Evolutionary conservation across 202 grass and related monocot genomes (phyloP), one percentile per base, ranked within the genome.

Genomic region (Schoenoplectus triqueter): DNA sequence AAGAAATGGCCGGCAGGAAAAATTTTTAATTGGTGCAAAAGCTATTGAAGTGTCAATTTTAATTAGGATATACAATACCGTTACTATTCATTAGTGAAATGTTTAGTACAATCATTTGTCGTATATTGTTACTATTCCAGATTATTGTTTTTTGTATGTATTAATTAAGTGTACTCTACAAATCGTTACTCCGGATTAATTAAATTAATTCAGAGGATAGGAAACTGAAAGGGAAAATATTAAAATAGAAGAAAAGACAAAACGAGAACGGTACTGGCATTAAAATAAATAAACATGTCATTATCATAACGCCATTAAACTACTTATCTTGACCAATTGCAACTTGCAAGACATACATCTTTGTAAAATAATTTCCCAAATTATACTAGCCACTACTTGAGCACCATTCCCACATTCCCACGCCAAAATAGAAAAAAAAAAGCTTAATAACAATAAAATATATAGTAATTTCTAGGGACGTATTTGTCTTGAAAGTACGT

Each of bases 321-420:
- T 72, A 78, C 5, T 8, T 22, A 40, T 77, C 21, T 59, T 13
- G 17, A 40, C 13, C 2, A 22, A 42, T 39, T 31, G 31, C 31
- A 21, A 21, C 2, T 55, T 73, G 3, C 51, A 56, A 41, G 6
- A 57, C 52, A 78, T 59, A 0, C 17, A 62, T 62, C 17, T 62
- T 6, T 15, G 15, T 72, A 73, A 51, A 49, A 52, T 0, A 7
- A 41, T 15, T 76, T 57, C 10, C 19, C 10, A 44, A 78, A 60
- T 60, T 10, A 60, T 79, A 11, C 31, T n/a, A 10, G 8, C 39
- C 55, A 61, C 75, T 79, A 45, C 75, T 75, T 61, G 7, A 61
- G 75, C 75, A 79, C 15, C 54, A 79, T 60, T 45, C 54, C 2
- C 31, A 79, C 54, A 79, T 60, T 45, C 54, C 2, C 31, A 79